Evolutionary conservation across 2,329 filamentous ascomycete genomes (phyloP).

Genomic region (Ophiostoma ulmi): DNA sequence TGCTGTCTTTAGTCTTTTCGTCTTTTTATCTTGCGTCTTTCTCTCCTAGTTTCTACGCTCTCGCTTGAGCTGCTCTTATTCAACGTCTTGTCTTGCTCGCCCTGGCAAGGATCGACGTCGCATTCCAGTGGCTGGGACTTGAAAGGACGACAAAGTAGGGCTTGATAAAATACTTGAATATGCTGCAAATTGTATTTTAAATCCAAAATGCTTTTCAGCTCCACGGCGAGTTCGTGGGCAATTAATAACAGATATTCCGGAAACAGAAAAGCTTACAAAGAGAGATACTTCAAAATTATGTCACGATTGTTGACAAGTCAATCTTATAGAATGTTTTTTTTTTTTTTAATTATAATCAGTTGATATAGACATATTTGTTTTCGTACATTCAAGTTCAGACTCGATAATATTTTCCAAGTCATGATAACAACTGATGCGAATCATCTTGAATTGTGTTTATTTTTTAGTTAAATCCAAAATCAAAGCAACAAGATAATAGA

Average conservation of each 20-base stretch:
- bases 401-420: too few species aligned
- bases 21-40: neutral
- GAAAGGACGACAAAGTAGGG: neutral
- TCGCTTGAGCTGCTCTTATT: neutral
- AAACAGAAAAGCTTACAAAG: neutral
- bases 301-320: neutral
- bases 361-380: too few species aligned
- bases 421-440: too few species aligned
- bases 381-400: too few species aligned
- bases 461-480: too few species aligned
- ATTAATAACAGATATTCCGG: neutral
- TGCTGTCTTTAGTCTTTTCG: neutral
- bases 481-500: too few species aligned
- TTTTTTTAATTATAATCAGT: too few species aligned
- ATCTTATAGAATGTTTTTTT: too few species aligned
- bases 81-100: neutral
- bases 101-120: conserved; percentile 7
- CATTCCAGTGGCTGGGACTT: neutral
- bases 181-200: too few species aligned
- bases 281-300: neutral
- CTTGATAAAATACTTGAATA: neutral
- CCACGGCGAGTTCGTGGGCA: too few species aligned
- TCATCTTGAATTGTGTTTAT: too few species aligned
- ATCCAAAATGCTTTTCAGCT: too few species aligned
- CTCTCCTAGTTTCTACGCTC: neutral